A percentile compares a stretch with the other conserved stretches of the same genome.
These are phyloP conservation scores for Globisporangium cederbergense DNA, from an alignment of 352 stramenopile species.

Conservation along the genomic window DNA sequence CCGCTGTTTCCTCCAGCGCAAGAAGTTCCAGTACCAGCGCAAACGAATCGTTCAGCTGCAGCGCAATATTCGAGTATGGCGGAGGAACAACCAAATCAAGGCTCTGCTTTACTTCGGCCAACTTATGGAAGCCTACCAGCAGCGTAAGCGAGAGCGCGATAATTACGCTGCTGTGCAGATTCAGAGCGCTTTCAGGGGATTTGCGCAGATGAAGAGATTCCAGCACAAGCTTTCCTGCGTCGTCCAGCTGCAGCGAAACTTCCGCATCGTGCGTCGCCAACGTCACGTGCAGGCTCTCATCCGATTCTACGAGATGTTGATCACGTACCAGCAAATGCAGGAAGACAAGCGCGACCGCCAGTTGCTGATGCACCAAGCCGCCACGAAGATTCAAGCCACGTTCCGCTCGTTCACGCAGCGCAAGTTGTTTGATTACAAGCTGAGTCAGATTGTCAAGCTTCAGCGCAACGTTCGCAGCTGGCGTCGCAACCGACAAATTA, in stretches of 20 bases:
- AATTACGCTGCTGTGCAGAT: constrained; percentile 29
- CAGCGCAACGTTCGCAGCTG: constrained; percentile 40
- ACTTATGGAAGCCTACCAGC: neutral
- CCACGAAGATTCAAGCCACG: constrained; percentile 11
- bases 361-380: constrained; percentile 12
- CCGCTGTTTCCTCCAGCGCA: constrained; percentile 20
- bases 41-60: constrained; percentile 9
- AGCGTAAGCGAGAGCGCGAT: constrained; percentile 11
- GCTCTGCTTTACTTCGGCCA: constrained; percentile 5
- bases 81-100: constrained; percentile 5
- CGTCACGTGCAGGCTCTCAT: constrained; percentile 29
- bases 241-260: constrained; percentile 34
- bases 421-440: constrained; percentile 17
- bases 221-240: constrained; percentile 21
- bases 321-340: constrained; percentile 32
- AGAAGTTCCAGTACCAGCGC: constrained; percentile 2
- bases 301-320: constrained; percentile 35
- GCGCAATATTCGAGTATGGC: constrained; percentile 13
- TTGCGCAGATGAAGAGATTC: constrained; percentile 22
- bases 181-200: constrained; percentile 26
- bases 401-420: constrained; percentile 17
- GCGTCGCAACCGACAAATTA: constrained; percentile 34
- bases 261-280: constrained; percentile 34
- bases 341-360: constrained; percentile 24
- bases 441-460: constrained; percentile 21